These are phyloP conservation scores for Ceratocystis huliohia DNA, from an alignment of 2,329 filamentous ascomycete species.

Conservation along the genomic window DNA sequence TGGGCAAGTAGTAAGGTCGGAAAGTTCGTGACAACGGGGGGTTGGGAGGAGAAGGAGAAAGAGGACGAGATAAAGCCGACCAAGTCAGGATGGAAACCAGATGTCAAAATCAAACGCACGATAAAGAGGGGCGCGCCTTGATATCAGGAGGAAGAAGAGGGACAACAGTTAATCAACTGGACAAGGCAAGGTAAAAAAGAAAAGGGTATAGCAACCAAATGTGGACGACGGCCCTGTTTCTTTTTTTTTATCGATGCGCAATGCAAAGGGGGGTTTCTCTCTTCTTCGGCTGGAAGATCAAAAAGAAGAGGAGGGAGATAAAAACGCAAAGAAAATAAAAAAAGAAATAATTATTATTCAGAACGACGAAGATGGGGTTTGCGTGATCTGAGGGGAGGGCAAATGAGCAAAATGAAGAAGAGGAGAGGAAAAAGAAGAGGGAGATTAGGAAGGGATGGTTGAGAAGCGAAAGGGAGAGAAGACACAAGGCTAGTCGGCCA, in stretches of 20 bases:
- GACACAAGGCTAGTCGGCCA: background rate
- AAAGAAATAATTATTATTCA: conserved; percentile 14
- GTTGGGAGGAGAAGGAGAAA: conserved; percentile 1
- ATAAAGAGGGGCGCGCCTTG: conserved; percentile 21
- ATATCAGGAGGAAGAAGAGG: conserved; percentile 6
- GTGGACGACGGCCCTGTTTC: background rate
- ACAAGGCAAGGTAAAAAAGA: background rate
- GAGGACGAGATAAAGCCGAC: conserved; percentile 11
- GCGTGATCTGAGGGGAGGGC: conserved; percentile 4
- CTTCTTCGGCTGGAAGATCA: background rate
- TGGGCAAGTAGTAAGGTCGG: conserved; percentile 26
- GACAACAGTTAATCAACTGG: background rate
- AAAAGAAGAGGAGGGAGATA: background rate
- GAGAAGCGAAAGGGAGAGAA: background rate
- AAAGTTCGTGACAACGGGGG: conserved; percentile 7
- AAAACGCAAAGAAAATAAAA: conserved; percentile 4
- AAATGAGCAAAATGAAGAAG: conserved; percentile 13
- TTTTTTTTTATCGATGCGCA: conserved; percentile 9
- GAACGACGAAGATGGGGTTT: conserved; percentile 9
- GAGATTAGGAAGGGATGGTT: background rate
- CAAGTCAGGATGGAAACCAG: conserved; percentile 3
- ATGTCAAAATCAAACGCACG: conserved; percentile 9
- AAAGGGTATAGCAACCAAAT: conserved; percentile 7
- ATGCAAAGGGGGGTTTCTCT: background rate
- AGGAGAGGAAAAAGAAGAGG: conserved; percentile 13